Base-by-base conservation (phyloP, 1,139 yeast genomes). In the Entelexis sorbosivorans region DNA sequence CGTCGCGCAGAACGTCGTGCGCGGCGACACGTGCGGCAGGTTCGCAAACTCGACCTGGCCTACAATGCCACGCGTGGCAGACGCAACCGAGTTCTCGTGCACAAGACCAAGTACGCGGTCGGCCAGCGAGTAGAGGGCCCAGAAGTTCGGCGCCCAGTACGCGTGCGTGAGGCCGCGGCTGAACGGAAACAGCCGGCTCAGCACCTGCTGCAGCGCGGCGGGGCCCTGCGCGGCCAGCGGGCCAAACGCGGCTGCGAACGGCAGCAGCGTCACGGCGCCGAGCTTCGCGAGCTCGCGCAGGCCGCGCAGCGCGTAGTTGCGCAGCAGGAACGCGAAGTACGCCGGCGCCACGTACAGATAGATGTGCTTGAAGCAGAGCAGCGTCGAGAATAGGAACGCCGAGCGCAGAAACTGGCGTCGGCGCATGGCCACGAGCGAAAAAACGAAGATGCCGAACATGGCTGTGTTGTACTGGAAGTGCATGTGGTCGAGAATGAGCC, bases 141-240 rank as follows among this genome's bases (percentile, higher is more conserved):
- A 91, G 50, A 88, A 72, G 61, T 91, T 91, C 5, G 98, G 98
- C 0, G 98, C 98, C 98, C 98, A 91, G 68, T 93, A 93, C 0
- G 97, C 96, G 66, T 93, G 98, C 5, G 96, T 91, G 38, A 93
- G 73, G 1, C 98, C 98, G 63, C 98, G 75, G 48, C 95, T 83
- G 64, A 91, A 91, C 6, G 98, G 98, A 67, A 91, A 91, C 38
- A 93, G 68, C 48, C 98, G 72, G 6, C 71, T 65, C 13, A 86
- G 48, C 17, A 91, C 68, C 56, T 86, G 79, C 1, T 85, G 83
- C 49, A 84, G 63, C 5, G 29, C 35, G 1, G 14, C 36, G 11
- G 22, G 7, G 13, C 24, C 49, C 17, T 17, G 20, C 16, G 13
- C 26, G 14, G 42, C 72, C 63, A 80, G 78, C 0, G 98, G 99